Conservation (phyloP, 208 protist species). For the Trypanosoma conorhini region DNA sequence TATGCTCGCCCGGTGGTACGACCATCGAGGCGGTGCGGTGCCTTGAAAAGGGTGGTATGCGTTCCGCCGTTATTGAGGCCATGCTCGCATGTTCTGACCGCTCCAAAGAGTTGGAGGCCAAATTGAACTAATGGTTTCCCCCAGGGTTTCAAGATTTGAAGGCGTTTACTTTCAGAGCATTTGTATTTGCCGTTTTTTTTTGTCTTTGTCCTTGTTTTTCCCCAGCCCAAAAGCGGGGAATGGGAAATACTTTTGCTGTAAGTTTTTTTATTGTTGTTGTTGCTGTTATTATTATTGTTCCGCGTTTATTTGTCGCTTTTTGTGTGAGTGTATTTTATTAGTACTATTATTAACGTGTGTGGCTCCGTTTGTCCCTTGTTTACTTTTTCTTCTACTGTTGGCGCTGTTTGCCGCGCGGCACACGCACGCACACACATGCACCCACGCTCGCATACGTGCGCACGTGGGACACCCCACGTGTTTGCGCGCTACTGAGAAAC, state of each 20-base stretch:
- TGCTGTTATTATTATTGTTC: not conserved
- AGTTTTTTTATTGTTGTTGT: slow-evolving; percentile 5
- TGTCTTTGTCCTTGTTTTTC: slow-evolving; percentile 3
- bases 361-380: not conserved
- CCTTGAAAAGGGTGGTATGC: slow-evolving; percentile 91
- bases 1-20: slow-evolving; percentile 94
- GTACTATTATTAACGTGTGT: no score
- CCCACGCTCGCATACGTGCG: no score
- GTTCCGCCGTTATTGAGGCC: slow-evolving; percentile 92
- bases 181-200: slow-evolving; percentile 18
- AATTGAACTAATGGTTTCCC: slow-evolving; percentile 24
- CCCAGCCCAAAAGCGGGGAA: not conserved
- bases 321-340: not conserved
- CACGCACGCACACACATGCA: no score
- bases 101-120: slow-evolving; percentile 79
- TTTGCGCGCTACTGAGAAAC: not conserved
- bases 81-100: slow-evolving; percentile 90
- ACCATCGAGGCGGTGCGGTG: slow-evolving; percentile 95
- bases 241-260: no score
- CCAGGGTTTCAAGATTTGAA: not conserved
- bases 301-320: slow-evolving; percentile 8
- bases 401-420: not conserved
- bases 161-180: not conserved
- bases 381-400: slow-evolving; percentile 10
- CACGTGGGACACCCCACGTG: no score